Conservation (phyloP, 257 asterid species). For the Cordia subcordata region DNA sequence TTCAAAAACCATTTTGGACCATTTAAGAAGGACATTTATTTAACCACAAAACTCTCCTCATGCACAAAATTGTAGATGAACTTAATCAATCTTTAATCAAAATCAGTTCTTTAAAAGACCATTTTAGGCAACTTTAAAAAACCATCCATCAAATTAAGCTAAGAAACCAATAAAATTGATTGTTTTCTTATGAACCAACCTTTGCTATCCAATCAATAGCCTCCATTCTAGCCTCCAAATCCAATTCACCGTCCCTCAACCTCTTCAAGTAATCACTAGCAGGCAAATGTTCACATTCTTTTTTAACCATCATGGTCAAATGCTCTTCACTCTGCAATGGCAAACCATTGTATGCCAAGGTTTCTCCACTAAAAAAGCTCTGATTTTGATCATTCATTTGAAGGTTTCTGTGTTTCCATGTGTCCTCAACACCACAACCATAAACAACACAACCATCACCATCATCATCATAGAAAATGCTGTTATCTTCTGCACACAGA, state of each 20-base stretch:
- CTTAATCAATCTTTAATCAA: neutral
- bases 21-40: too few species aligned
- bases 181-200: slow-evolving; percentile 3
- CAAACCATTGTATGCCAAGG: neutral
- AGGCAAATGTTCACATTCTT: slow-evolving; percentile 13
- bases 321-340: slow-evolving; percentile 13
- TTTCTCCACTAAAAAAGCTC: slow-evolving; percentile 1
- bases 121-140: neutral
- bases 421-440: neutral
- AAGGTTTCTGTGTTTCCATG: slow-evolving; percentile 6
- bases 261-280: slow-evolving; percentile 14
- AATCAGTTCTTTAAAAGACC: neutral
- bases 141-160: neutral
- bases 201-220: slow-evolving; percentile 20
- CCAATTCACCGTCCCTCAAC: slow-evolving; percentile 12
- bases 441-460: neutral
- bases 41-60: too few species aligned
- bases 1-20: too few species aligned
- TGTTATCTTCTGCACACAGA: slow-evolving; percentile 12
- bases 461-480: slow-evolving; percentile 4
- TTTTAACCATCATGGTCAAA: slow-evolving; percentile 9
- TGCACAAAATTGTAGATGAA: too few species aligned
- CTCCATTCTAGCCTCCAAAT: slow-evolving; percentile 8
- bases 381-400: slow-evolving; percentile 2
- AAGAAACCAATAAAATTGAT: neutral